Percentiles rank a stretch among this genome's conserved stretches.
Conservation (phyloP, 139 green algal species). For the Zygnema cylindricum region DNA sequence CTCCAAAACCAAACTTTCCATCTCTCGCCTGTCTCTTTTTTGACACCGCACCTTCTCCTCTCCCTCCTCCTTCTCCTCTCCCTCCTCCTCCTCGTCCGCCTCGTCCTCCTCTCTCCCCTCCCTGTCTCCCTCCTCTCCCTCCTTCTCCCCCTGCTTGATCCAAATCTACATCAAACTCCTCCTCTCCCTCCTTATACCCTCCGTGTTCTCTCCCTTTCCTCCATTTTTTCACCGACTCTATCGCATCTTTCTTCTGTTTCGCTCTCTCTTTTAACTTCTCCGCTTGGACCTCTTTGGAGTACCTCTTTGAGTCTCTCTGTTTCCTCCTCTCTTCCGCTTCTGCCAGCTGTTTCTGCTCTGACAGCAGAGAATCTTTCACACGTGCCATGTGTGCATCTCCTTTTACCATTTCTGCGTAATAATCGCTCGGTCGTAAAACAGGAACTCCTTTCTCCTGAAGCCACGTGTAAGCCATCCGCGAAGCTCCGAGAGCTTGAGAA, state of each 20-base stretch:
- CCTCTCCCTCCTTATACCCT: slow-evolving; percentile 44
- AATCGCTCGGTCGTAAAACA: slow-evolving; percentile 88
- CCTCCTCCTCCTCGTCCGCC: not conserved
- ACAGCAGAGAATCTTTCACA: slow-evolving; percentile 51
- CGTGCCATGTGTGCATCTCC: slow-evolving; percentile 92
- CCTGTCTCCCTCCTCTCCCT: not conserved
- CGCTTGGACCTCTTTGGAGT: slow-evolving; percentile 87
- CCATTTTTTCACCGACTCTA: slow-evolving; percentile 82
- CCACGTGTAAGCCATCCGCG: slow-evolving; percentile 72
- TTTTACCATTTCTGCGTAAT: slow-evolving; percentile 99
- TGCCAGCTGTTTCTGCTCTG: slow-evolving; percentile 54
- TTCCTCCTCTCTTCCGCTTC: slow-evolving; percentile 73
- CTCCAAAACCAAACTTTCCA: slow-evolving; percentile 18
- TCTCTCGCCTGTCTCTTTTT: slow-evolving; percentile 9
- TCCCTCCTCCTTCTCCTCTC: not conserved
- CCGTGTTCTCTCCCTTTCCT: slow-evolving; percentile 74
- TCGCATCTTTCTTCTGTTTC: slow-evolving; percentile 83
- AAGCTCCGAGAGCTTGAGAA: slow-evolving; percentile 82
- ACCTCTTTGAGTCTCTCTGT: slow-evolving; percentile 88
- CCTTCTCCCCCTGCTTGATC: not conserved
- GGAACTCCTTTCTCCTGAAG: slow-evolving; percentile 75
- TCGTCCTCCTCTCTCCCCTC: not conserved
- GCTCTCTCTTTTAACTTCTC: slow-evolving; percentile 84
- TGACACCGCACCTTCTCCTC: not conserved
- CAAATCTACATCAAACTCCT: slow-evolving; percentile 43